Percentiles rank a stretch among this genome's conserved stretches.
Conservation (phyloP, 345 rosid species). For the Carallia pectinifolia region DNA sequence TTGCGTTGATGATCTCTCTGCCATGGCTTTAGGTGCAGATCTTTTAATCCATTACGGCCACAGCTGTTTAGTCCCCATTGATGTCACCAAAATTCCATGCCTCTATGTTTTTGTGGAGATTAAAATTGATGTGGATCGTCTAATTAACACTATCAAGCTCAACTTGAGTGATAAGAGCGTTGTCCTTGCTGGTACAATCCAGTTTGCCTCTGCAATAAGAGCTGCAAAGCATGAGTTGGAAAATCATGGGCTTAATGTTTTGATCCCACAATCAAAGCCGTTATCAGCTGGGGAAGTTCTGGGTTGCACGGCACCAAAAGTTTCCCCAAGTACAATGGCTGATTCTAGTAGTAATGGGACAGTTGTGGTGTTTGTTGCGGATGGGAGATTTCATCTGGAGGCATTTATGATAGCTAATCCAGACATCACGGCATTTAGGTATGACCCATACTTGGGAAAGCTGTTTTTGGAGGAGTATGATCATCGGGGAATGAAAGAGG, state of each 20-base stretch:
- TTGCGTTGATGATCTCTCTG: constrained; percentile 84
- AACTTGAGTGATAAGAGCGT: constrained; percentile 39
- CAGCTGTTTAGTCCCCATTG: constrained; percentile 86
- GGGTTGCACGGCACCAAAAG: constrained; percentile 81
- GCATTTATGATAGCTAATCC: constrained; percentile 97
- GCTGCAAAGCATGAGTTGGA: constrained; percentile 78
- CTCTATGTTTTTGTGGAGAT: constrained; percentile 94
- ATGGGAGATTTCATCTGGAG: constrained; percentile 88
- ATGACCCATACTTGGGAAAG: constrained; percentile 79
- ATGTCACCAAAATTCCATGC: constrained; percentile 71
- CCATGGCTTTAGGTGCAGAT: constrained; percentile 72
- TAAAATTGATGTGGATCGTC: constrained; percentile 53
- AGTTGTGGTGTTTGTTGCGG: constrained; percentile 72
- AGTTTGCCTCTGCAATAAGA: constrained; percentile 81
- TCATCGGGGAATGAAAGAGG: constrained; percentile 85
- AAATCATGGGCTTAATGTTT: constrained; percentile 54
- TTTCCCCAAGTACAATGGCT: constrained; percentile 13
- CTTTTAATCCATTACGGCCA: constrained; percentile 89
- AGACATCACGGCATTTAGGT: constrained; percentile 59
- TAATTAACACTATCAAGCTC: constrained; percentile 50
- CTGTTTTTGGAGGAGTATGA: constrained; percentile 87
- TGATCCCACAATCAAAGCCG: constrained; percentile 90
- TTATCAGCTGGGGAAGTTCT: constrained; percentile 83
- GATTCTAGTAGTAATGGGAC: constrained; percentile 24
- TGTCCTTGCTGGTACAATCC: constrained; percentile 83